Evolutionary conservation across 495 filamentous ascomycete species (phyloP).

Genomic region (Aspergillus baeticus): DNA sequence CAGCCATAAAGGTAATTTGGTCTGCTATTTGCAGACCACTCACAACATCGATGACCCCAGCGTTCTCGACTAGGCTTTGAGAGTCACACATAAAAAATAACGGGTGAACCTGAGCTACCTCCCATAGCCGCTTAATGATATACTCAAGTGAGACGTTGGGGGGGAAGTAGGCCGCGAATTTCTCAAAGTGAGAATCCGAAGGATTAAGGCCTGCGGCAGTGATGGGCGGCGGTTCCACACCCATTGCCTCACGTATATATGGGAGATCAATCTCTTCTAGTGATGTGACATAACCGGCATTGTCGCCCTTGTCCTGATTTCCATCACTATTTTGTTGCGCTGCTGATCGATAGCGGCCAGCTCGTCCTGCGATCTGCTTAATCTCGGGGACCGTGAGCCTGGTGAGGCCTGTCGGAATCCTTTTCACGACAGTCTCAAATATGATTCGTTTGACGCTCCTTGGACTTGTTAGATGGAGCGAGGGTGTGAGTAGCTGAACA

Average conservation of each 20-base stretch:
- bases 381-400: conserved; percentile 69
- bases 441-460: conserved; percentile 87
- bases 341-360: conserved; percentile 82
- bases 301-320: conserved; percentile 24
- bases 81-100: conserved; percentile 73
- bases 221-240: conserved; percentile 61
- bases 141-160: conserved; percentile 72
- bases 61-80: conserved; percentile 56
- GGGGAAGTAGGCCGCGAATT: conserved; percentile 77
- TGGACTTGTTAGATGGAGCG: conserved; percentile 2
- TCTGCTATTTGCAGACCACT: conserved; percentile 64
- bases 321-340: conserved; percentile 33
- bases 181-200: conserved; percentile 59
- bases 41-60: conserved; percentile 68
- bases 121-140: conserved; percentile 68
- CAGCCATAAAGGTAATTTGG: conserved; percentile 69
- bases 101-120: conserved; percentile 56
- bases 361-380: conserved; percentile 93
- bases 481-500: neutral
- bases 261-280: conserved; percentile 69
- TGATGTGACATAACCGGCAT: conserved; percentile 76
- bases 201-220: conserved; percentile 74
- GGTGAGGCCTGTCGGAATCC: conserved; percentile 48
- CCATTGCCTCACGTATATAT: conserved; percentile 61
- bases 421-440: conserved; percentile 76